A percentile compares a stretch with the other conserved stretches of the same genome.
phyloP scores from a whole-genome alignment of 2,329 filamentous ascomycete species.

The Alternaria postmessia region DNA sequence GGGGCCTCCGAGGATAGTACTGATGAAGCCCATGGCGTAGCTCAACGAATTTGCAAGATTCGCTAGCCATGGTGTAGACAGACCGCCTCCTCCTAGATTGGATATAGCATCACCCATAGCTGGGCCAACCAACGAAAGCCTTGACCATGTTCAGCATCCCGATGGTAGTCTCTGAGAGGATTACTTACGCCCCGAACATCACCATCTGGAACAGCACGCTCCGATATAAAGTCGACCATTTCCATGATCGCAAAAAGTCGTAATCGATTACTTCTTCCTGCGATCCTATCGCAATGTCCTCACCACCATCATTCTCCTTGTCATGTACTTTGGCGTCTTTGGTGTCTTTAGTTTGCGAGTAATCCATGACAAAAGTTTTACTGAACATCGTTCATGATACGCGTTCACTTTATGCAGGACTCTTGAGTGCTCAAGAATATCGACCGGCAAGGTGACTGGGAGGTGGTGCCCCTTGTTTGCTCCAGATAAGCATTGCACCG shows the following conservation, averaged over 20 bases:
- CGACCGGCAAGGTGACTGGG: background rate
- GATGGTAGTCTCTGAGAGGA: background rate
- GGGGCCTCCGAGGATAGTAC: constrained; percentile 18
- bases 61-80: constrained; percentile 21
- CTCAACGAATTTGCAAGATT: constrained; percentile 18
- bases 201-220: constrained; percentile 21
- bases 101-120: constrained; percentile 21
- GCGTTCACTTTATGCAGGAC: background rate
- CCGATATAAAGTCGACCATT: constrained; percentile 10
- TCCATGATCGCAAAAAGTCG: constrained; percentile 2
- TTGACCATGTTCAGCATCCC: background rate
- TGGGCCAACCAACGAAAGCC: constrained; percentile 19
- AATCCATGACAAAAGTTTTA: constrained; percentile 4
- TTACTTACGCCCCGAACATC: constrained; percentile 17
- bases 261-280: constrained; percentile 7
- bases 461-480: constrained; percentile 2
- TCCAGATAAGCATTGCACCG: constrained; percentile 9
- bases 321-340: constrained; percentile 4
- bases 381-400: background rate
- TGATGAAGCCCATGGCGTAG: constrained; percentile 18
- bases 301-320: background rate
- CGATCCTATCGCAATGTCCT: constrained; percentile 4
- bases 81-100: constrained; percentile 16
- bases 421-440: background rate
- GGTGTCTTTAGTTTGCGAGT: constrained; percentile 1